Evolutionary conservation across 1,284 basidiomycete genomes (phyloP).

Genomic region (Apiotrichum siamense): DNA sequence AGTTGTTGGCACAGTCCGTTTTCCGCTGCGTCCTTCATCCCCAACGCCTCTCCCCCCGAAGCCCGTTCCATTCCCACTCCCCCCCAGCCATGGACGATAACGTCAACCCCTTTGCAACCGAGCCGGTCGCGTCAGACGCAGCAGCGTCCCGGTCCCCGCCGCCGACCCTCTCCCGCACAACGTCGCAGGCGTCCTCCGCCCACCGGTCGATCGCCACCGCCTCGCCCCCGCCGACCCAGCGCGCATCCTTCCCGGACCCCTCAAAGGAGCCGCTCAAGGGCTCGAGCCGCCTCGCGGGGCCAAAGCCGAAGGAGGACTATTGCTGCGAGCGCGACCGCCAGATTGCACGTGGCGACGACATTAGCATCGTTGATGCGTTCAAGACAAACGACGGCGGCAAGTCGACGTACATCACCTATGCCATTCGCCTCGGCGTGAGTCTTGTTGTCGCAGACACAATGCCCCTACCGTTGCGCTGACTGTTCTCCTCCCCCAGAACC

Average conservation of each 20-base stretch:
- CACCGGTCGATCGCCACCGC: constrained; percentile 20
- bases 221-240: constrained; percentile 42
- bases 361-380: constrained; percentile 76
- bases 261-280: constrained; percentile 34
- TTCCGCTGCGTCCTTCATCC: too few relatives aligned
- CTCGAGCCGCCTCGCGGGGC: constrained; percentile 31
- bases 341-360: constrained; percentile 40
- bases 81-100: constrained; percentile 15
- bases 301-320: constrained; percentile 39
- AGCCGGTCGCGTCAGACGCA: constrained; percentile 7
- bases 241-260: constrained; percentile 44
- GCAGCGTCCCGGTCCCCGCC: constrained; percentile 4
- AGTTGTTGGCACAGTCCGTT: too few relatives aligned
- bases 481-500: constrained; percentile 52
- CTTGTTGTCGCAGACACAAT: not conserved
- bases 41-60: not conserved
- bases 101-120: constrained; percentile 16
- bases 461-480: not conserved
- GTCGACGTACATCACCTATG: constrained; percentile 89
- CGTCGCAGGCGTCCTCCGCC: constrained; percentile 9
- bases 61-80: not conserved
- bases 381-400: constrained; percentile 84
- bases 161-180: constrained; percentile 13
- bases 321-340: constrained; percentile 46
- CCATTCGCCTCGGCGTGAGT: constrained; percentile 83